Evolutionary conservation across 768 basidiomycete species (phyloP), one percentile per base, ranked within the genome.

Genomic region (Hortiboletus flavorubellus): DNA sequence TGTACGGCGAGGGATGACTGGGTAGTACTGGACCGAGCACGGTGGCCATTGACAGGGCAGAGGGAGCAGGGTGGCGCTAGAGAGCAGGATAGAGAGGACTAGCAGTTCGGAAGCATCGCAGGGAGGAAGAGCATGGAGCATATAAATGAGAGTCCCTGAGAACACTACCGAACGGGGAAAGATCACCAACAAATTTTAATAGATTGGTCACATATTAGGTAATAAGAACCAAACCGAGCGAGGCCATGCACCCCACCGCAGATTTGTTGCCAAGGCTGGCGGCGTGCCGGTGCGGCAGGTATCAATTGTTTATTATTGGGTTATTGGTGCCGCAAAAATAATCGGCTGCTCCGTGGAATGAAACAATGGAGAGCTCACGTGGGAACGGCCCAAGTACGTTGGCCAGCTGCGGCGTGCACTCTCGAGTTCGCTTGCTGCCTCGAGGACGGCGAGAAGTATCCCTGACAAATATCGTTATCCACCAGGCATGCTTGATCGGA

Each of bases 281-380:
- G 59, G 38, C 53, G 60, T 45, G 52, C 61, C 64, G 59, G 55
- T 35, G 57, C 66, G 61, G 59, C 64, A 68, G 26, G 26, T 40
- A 65, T 58, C 48, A 64, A 50, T 64, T 58, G 18, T 61, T 60
- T 64, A 60, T 66, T 63, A 66, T 68, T 68, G 66, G 64, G 58
- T 66, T 63, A 66, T 68, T 68, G 66, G 64, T 59, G 58, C 61
- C 66, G 56, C 69, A 56, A 29, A 51, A 64, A 61, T 53, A 63
- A 54, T 55, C 47, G 59, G 43, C 12, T 59, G 42, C 44, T 56
- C 53, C 60, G 55, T 56, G 65, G 53, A 70, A 64, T 58, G 64
- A 59, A 62, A 70, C 61, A 68, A 64, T 60, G 62, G 59, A 66
- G 66, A 68, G 68, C 69, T 67, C 58, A 69, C 69, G 68, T 69